A percentile compares a stretch with the other conserved stretches of the same genome.
These are phyloP conservation scores for Botryotinia calthae DNA, from an alignment of 2,329 filamentous ascomycete genomes.

Conservation along the genomic window DNA sequence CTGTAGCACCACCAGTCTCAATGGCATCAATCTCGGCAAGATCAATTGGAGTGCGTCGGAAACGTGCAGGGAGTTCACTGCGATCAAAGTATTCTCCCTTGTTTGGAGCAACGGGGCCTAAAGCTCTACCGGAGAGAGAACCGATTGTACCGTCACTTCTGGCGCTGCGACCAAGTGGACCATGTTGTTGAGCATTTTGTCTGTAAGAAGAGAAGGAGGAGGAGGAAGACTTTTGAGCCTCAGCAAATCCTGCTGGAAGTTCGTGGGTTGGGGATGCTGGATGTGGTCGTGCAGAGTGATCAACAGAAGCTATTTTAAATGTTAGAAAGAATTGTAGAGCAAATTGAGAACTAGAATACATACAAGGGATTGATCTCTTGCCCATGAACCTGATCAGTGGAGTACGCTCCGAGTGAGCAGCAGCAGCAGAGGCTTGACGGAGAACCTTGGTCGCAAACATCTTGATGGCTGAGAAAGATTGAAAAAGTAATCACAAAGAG, in stretches of 20 bases:
- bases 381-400: conserved; percentile 45
- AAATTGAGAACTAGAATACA: conserved; percentile 21
- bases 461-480: conserved; percentile 24
- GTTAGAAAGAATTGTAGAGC: conserved; percentile 22
- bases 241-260: conserved; percentile 56
- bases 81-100: conserved; percentile 83
- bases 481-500: conserved; percentile 6
- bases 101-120: conserved; percentile 70
- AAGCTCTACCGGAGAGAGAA: conserved; percentile 54
- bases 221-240: conserved; percentile 34
- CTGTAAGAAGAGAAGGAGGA: conserved; percentile 58
- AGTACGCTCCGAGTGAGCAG: conserved; percentile 39
- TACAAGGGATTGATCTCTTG: conserved; percentile 42
- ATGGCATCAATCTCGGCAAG: conserved; percentile 90
- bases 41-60: conserved; percentile 71
- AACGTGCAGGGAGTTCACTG: conserved; percentile 80
- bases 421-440: conserved; percentile 37
- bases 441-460: conserved; percentile 43
- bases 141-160: conserved; percentile 31
- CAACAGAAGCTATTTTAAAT: conserved; percentile 46
- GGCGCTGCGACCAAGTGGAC: conserved; percentile 46
- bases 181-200: conserved; percentile 58
- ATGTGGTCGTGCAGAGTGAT: conserved; percentile 57
- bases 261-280: conserved; percentile 52
- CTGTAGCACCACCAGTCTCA: conserved; percentile 83